Conservation (phyloP, 2,329 filamentous ascomycete species). For the Arachnomyces sp. region DNA sequence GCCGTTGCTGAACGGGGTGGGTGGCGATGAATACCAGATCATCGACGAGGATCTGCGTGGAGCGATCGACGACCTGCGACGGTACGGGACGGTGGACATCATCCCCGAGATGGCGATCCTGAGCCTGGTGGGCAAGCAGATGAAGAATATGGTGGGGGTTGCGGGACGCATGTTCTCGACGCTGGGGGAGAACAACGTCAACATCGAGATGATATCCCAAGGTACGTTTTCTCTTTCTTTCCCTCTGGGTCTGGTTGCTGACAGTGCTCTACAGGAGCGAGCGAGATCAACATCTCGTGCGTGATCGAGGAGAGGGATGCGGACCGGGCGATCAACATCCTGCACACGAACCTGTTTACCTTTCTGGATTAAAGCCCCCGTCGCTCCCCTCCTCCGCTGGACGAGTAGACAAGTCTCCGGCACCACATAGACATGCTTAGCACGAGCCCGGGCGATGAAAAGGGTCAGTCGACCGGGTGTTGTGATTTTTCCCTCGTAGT, state of each 20-base stretch:
- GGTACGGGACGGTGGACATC: slow-evolving; percentile 84
- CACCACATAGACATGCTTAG: too few relatives aligned
- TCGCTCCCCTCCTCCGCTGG: neutral
- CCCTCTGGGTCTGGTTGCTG: slow-evolving; percentile 9
- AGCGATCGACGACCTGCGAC: slow-evolving; percentile 62
- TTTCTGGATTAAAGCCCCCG: slow-evolving; percentile 61
- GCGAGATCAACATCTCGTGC: slow-evolving; percentile 98
- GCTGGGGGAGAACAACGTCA: slow-evolving; percentile 84
- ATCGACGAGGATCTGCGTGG: slow-evolving; percentile 55
- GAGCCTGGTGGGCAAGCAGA: slow-evolving; percentile 85
- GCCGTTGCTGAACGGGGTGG: slow-evolving; percentile 40
- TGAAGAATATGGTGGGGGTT: slow-evolving; percentile 96
- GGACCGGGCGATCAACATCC: slow-evolving; percentile 85
- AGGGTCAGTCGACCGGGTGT: too few relatives aligned
- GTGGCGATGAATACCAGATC: slow-evolving; percentile 44
- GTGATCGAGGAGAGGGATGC: slow-evolving; percentile 90
- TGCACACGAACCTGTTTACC: slow-evolving; percentile 94
- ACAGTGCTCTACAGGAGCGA: slow-evolving; percentile 58
- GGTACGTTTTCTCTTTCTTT: slow-evolving; percentile 47
- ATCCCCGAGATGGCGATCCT: slow-evolving; percentile 90
- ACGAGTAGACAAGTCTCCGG: slow-evolving; percentile 17
- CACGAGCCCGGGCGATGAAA: too few relatives aligned
- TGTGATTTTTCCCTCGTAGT: too few relatives aligned
- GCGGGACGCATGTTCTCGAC: slow-evolving; percentile 92
- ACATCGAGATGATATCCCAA: slow-evolving; percentile 99